Evolutionary conservation across 352 stramenopile species (phyloP), one percentile per base, ranked within the genome.

Genomic region (Lagenidium sp.): DNA sequence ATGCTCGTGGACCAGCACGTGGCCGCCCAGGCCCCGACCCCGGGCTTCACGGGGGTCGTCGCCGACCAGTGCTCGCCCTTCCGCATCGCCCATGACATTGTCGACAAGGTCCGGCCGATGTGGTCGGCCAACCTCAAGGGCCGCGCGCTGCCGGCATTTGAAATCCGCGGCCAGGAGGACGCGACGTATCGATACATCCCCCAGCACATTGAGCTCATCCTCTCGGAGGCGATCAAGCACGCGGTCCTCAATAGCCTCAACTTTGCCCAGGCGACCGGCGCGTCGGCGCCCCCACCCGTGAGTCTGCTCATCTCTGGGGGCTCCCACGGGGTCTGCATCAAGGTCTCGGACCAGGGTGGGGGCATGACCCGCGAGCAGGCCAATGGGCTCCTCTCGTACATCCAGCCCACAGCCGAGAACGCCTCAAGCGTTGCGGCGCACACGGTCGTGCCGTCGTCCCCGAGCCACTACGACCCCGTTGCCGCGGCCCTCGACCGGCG

Each of bases 1-100:
- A 87, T 84, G 73, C 68, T 91, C 35, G 65, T 88, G 57, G 78
- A 91, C 51, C 78, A 91, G 50, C 78, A 91, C 47, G 6, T 84
- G 2, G 78, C 75, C 0, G 66, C 71, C 18, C 73, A 86, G 55
- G 77, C 64, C 4, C 75, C 75, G 0, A 52, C 41, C 7, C 42
- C 54, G 2, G 78, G 78, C 3, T 87, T 75, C 51, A 62, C 70
- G 1, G 75, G 78, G 6, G 68, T 91, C 36, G 74, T 88, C 22
- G 71, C 67, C 1, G 61, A 88, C 39, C 35, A 72, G 34, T 82
- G 68, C 30, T 86, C 74, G 28, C 78, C 78, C 5, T 58, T 91
- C 20, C 46, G 78, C 37, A 84, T 91, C 41, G 71, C 71, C 7
- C 41, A 71, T 24, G 47, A 72, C 15, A 61, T 91, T 39, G 57